Evolutionary conservation across 345 rosid genomes (phyloP).

Genomic region (Jatropha curcas): DNA sequence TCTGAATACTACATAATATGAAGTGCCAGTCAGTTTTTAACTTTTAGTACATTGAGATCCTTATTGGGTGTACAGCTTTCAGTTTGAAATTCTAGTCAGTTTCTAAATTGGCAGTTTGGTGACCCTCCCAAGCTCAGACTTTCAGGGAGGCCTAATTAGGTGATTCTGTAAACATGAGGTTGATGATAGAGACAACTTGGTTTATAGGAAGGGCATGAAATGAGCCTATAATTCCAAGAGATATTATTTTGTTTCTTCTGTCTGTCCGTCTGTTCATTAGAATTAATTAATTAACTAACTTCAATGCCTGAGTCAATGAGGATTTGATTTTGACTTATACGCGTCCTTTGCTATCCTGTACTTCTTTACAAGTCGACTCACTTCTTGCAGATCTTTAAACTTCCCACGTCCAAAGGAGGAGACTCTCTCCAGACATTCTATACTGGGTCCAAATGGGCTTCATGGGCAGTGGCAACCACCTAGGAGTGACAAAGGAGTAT

Average conservation of each 20-base stretch:
- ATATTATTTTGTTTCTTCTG: neutral
- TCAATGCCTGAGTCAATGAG: conserved; percentile 11
- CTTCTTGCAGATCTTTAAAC: conserved; percentile 61
- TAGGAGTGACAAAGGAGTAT: conserved; percentile 55
- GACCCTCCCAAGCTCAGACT: neutral
- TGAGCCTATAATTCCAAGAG: neutral
- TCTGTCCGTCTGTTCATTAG: neutral
- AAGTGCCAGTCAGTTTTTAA: neutral
- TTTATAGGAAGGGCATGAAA: conserved; percentile 6
- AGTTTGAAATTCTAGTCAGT: neutral
- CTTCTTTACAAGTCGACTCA: conserved; percentile 15
- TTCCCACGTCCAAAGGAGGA: conserved; percentile 66
- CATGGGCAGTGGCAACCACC: conserved; percentile 86
- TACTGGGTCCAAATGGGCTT: conserved; percentile 87
- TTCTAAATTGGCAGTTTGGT: neutral
- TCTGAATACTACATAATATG: neutral
- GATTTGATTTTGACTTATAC: conserved; percentile 4
- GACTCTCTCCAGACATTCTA: conserved; percentile 85
- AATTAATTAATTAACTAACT: conserved; percentile 1
- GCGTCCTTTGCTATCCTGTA: neutral
- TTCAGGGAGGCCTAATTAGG: neutral
- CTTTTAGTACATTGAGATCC: neutral
- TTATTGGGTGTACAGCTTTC: neutral
- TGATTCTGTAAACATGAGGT: neutral
- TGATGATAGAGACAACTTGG: neutral